A percentile compares a stretch with the other conserved stretches of the same genome.
phyloP scores from a whole-genome alignment of 2,329 filamentous ascomycete genomes.

The Fonsecaea nubica region DNA sequence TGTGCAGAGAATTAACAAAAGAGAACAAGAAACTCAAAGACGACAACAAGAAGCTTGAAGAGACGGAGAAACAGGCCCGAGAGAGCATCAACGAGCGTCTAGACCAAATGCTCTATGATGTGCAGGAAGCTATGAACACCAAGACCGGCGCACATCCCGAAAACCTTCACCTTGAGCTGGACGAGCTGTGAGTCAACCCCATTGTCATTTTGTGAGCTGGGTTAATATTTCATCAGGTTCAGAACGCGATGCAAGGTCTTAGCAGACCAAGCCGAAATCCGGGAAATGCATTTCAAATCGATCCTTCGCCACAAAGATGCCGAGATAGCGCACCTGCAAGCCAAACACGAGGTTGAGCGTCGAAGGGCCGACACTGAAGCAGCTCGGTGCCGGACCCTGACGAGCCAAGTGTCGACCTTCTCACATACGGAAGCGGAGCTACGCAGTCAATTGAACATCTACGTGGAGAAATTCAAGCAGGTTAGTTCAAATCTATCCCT shows the following conservation, averaged over 20 bases:
- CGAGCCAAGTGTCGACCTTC: constrained; percentile 90
- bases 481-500: constrained; percentile 60
- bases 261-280: constrained; percentile 94
- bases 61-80: constrained; percentile 81
- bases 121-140: constrained; percentile 86
- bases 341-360: constrained; percentile 86
- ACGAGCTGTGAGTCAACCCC: constrained; percentile 73
- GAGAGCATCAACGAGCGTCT: constrained; percentile 85
- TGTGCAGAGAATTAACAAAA: constrained; percentile 90
- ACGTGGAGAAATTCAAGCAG: constrained; percentile 99
- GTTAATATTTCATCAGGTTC: constrained; percentile 50
- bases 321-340: constrained; percentile 90
- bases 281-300: constrained; percentile 91
- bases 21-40: constrained; percentile 99
- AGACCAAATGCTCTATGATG: constrained; percentile 77
- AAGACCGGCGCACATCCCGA: constrained; percentile 82
- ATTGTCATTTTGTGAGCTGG: constrained; percentile 10
- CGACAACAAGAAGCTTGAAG: constrained; percentile 91
- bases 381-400: constrained; percentile 80
- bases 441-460: constrained; percentile 93
- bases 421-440: constrained; percentile 95
- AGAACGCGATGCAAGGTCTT: constrained; percentile 92
- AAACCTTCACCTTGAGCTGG: constrained; percentile 82
- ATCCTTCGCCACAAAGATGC: constrained; percentile 92
- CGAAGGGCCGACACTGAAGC: constrained; percentile 85